These are phyloP conservation scores for Fusarium nurragi DNA, from an alignment of 2,329 filamentous ascomycete species.

Conservation along the genomic window DNA sequence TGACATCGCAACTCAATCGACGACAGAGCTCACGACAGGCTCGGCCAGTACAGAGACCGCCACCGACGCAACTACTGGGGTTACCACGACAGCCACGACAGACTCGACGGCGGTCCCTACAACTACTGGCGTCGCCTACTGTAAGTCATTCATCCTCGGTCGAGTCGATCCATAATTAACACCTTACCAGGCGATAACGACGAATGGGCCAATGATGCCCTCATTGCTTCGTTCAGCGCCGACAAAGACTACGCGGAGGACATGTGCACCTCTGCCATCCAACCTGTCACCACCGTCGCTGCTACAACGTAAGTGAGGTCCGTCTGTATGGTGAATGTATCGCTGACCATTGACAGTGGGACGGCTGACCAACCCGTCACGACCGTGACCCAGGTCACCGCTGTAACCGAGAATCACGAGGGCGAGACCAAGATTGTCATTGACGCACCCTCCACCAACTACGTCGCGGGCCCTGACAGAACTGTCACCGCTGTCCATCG, in stretches of 20 bases:
- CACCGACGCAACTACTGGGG: not conserved
- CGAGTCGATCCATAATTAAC: not conserved
- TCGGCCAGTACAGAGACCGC: not conserved
- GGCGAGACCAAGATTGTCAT: constrained; percentile 5
- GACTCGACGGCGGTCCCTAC: not conserved
- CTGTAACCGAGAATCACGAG: not conserved
- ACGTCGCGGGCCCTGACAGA: not conserved
- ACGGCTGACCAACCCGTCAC: not conserved
- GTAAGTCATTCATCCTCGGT: not conserved
- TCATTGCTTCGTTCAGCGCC: constrained; percentile 2
- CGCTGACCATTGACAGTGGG: no score
- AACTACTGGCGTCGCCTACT: not conserved
- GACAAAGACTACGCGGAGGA: not conserved
- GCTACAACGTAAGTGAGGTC: not conserved
- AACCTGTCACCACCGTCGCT: constrained; percentile 12
- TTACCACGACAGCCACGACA: not conserved
- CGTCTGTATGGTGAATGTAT: no score
- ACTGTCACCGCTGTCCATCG: constrained; percentile 10
- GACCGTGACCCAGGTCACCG: not conserved
- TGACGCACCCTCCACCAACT: not conserved
- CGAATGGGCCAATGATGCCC: constrained; percentile 20
- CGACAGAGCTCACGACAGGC: not conserved
- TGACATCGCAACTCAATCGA: not conserved
- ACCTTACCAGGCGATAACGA: not conserved
- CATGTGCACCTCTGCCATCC: constrained; percentile 15